phyloP scores from a whole-genome alignment of 1,139 yeast genomes.

The Debaryomyces nepalensis region DNA sequence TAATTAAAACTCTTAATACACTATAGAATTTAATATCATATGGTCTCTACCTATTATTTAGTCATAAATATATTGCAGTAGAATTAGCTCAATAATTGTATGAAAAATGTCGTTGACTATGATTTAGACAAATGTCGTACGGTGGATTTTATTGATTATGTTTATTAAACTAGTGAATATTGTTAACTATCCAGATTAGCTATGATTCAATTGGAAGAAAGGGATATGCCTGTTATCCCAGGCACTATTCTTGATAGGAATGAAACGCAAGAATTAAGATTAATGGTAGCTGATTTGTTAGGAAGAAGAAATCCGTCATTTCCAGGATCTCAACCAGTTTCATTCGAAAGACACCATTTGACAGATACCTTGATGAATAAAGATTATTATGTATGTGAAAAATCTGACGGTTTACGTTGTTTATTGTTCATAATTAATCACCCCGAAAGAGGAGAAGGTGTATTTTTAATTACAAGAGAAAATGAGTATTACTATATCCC shows the following conservation, averaged over 20 bases:
- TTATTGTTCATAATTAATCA: constrained; percentile 70
- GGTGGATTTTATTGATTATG: neutral
- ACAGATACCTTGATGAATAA: constrained; percentile 59
- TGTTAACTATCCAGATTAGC: too few relatives aligned
- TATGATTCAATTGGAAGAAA: constrained; percentile 50
- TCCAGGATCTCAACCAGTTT: constrained; percentile 95
- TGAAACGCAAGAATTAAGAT: constrained; percentile 68
- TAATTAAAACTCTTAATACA: neutral
- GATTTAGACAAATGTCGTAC: constrained; percentile 8
- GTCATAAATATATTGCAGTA: neutral
- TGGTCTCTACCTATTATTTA: neutral
- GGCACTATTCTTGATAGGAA: constrained; percentile 77
- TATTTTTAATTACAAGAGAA: constrained; percentile 79
- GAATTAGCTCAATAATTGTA: neutral
- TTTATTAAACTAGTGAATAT: neutral
- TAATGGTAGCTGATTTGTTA: constrained; percentile 71
- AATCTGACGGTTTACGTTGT: constrained; percentile 91
- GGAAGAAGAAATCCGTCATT: constrained; percentile 57
- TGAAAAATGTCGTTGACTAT: constrained; percentile 4
- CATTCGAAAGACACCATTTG: constrained; percentile 79
- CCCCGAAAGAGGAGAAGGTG: constrained; percentile 74
- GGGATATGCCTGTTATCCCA: constrained; percentile 82
- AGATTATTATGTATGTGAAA: constrained; percentile 89
- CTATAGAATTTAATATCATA: too few relatives aligned
- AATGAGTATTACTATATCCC: constrained; percentile 84